These are phyloP conservation scores for Globisporangium emineosum DNA, from an alignment of 352 stramenopile species.

Conservation along the genomic window DNA sequence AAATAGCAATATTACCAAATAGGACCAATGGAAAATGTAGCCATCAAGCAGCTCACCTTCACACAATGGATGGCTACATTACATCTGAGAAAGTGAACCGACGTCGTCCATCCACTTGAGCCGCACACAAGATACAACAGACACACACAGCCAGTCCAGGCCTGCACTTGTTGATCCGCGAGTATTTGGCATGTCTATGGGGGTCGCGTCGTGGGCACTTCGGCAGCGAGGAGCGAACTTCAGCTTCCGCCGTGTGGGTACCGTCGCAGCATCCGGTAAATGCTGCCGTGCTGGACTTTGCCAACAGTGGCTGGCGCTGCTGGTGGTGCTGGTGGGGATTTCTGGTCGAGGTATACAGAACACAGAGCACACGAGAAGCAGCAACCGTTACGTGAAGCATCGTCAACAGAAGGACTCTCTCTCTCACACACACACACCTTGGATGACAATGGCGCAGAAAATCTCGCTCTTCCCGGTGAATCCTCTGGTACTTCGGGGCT, in stretches of 20 bases:
- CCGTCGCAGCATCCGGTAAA: constrained; percentile 62
- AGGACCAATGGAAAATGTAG: not conserved
- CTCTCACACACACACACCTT: constrained; percentile 4
- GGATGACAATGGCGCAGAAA: not conserved
- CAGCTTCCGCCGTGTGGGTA: constrained; percentile 5
- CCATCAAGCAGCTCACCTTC: not conserved
- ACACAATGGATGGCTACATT: not conserved
- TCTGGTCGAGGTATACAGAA: not conserved
- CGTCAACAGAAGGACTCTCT: too few relatives aligned
- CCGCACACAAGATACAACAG: not conserved
- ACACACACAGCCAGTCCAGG: not conserved
- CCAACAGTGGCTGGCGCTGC: constrained; percentile 25
- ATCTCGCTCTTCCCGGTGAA: not conserved
- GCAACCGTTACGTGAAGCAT: too few relatives aligned
- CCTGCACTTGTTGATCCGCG: too few relatives aligned
- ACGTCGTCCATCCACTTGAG: too few relatives aligned
- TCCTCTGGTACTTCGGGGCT: constrained; percentile 23
- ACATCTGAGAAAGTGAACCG: not conserved
- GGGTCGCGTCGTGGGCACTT: not conserved
- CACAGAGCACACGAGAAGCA: too few relatives aligned
- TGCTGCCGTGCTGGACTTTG: constrained; percentile 61
- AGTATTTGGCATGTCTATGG: too few relatives aligned
- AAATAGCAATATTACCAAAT: not conserved
- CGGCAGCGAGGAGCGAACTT: not conserved
- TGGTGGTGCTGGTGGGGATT: constrained; percentile 26